These are phyloP conservation scores for Tubosaeta sp. DNA, from an alignment of 768 basidiomycete genomes.

Conservation along the genomic window DNA sequence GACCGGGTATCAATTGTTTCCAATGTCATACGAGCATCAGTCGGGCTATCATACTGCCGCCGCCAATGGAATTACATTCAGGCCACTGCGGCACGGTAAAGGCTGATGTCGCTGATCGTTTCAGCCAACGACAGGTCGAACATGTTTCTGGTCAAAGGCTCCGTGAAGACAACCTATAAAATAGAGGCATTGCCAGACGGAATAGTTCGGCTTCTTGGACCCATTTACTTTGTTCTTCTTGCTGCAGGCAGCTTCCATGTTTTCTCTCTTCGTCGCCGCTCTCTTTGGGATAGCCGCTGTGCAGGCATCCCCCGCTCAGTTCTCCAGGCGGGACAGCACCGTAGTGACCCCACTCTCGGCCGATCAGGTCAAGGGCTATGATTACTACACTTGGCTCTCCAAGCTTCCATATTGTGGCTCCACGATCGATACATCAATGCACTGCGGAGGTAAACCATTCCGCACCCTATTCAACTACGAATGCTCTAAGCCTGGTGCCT, in stretches of 20 bases:
- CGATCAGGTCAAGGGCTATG: constrained; percentile 39
- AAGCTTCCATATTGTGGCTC: constrained; percentile 45
- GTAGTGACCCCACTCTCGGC: constrained; percentile 25
- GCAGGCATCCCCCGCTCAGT: constrained; percentile 11
- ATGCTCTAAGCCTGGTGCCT: neutral
- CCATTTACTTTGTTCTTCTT: too few relatives aligned
- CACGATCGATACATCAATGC: constrained; percentile 37
- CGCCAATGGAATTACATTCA: too few relatives aligned
- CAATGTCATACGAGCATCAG: too few relatives aligned
- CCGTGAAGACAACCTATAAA: too few relatives aligned
- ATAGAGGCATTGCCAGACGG: too few relatives aligned
- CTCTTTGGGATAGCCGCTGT: constrained; percentile 8
- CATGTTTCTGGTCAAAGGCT: too few relatives aligned
- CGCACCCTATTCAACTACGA: neutral
- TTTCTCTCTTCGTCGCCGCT: neutral
- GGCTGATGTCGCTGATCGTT: too few relatives aligned
- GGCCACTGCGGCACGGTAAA: too few relatives aligned
- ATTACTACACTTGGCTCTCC: constrained; percentile 47
- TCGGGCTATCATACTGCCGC: too few relatives aligned
- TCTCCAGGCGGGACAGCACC: constrained; percentile 33
- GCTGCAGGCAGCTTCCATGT: neutral
- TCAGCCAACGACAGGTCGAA: too few relatives aligned
- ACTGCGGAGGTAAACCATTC: constrained; percentile 44
- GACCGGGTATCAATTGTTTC: too few relatives aligned
- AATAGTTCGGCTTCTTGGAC: too few relatives aligned